These are phyloP conservation scores for Musa itinerans DNA, from an alignment of 176 grass and related monocot species.

Conservation along the genomic window DNA sequence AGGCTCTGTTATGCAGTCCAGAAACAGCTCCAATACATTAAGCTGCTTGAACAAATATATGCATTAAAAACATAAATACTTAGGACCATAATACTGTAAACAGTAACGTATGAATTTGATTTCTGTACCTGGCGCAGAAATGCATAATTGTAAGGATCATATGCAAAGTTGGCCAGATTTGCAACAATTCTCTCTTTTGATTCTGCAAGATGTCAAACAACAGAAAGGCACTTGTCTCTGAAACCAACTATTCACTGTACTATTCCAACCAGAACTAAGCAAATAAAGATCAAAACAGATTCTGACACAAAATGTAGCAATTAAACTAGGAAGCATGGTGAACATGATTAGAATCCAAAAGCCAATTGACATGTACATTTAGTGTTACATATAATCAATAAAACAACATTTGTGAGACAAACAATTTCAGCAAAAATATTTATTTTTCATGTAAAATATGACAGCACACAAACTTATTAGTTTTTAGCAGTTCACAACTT, in stretches of 20 bases:
- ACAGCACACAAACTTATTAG: too few species aligned
- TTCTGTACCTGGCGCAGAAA: constrained; percentile 58
- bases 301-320: background rate
- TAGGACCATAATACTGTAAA: background rate
- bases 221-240: constrained; percentile 1
- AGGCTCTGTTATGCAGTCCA: constrained; percentile 91
- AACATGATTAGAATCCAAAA: background rate
- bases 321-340: background rate
- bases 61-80: constrained; percentile 5
- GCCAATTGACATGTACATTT: background rate
- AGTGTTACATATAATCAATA: background rate
- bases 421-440: background rate
- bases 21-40: constrained; percentile 80
- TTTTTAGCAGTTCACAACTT: too few species aligned
- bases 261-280: background rate
- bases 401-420: background rate
- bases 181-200: constrained; percentile 82
- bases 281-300: background rate
- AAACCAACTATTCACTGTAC: background rate
- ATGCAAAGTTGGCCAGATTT: constrained; percentile 74
- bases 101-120: background rate
- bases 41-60: constrained; percentile 30
- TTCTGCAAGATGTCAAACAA: constrained; percentile 28
- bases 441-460: too few species aligned
- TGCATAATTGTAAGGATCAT: constrained; percentile 83